A percentile compares a stretch with the other conserved stretches of the same genome.
These are phyloP conservation scores for Aureobasidium melanogenum DNA, from an alignment of 2,329 filamentous ascomycete species.

Conservation along the genomic window DNA sequence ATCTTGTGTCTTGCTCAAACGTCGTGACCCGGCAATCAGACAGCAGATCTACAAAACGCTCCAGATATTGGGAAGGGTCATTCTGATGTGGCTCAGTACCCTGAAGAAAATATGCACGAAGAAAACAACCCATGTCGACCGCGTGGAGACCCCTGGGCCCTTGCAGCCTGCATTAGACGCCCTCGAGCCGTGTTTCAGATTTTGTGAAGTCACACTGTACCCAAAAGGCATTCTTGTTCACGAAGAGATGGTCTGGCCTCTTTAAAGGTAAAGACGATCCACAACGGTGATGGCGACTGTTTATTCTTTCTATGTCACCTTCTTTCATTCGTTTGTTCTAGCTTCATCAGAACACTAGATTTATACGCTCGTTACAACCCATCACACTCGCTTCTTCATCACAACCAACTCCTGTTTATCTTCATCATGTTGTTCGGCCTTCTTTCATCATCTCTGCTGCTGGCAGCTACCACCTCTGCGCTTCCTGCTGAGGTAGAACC, in stretches of 20 bases:
- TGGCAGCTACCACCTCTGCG: slow-evolving; percentile 6
- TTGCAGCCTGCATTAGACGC: slow-evolving; percentile 8
- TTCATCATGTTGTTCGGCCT: not conserved
- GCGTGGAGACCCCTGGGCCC: not conserved
- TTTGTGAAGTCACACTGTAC: not conserved
- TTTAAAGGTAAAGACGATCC: not conserved
- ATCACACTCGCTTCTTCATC: not conserved
- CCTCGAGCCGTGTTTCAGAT: slow-evolving; percentile 5
- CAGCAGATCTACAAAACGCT: not conserved
- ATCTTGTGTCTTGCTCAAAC: not conserved
- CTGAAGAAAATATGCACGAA: not conserved
- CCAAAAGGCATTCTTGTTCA: not conserved
- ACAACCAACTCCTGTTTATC: too few relatives aligned
- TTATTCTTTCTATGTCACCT: not conserved
- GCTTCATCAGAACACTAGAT: not conserved
- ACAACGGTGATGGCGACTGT: not conserved
- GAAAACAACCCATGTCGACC: not conserved
- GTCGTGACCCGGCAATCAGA: not conserved
- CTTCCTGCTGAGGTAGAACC: not conserved
- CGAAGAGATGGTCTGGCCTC: not conserved
- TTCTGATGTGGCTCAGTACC: not conserved
- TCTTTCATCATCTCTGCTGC: not conserved
- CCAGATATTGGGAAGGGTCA: not conserved
- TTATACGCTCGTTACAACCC: not conserved
- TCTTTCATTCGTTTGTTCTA: not conserved